Percentiles rank a stretch among this genome's conserved stretches.
Conservation (phyloP, 2,329 filamentous ascomycete genomes). For the Colletotrichum endophyticum region DNA sequence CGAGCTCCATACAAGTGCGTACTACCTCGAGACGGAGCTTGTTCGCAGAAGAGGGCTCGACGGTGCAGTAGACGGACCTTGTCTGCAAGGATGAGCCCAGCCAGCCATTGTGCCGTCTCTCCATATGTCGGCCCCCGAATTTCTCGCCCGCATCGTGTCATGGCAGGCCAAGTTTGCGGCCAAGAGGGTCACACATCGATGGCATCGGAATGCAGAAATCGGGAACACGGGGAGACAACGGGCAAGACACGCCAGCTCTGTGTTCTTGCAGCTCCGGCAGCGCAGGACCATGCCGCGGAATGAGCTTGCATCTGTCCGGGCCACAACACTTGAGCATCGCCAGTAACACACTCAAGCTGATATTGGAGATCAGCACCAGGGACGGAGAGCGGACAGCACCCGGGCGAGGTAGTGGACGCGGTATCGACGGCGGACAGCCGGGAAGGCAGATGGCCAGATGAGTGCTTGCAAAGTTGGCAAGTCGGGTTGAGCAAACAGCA, state of each 20-base stretch:
- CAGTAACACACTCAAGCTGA: background rate
- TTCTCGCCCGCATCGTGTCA: background rate
- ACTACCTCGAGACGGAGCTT: constrained; percentile 8
- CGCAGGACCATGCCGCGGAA: background rate
- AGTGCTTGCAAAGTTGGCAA: constrained; percentile 8
- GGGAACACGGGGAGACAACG: background rate
- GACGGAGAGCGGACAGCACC: background rate
- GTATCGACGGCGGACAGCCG: constrained; percentile 13
- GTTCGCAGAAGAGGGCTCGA: background rate
- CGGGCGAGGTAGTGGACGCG: background rate
- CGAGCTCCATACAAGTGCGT: constrained; percentile 2
- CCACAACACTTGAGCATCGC: background rate
- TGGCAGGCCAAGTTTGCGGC: background rate
- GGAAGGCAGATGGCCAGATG: constrained; percentile 1
- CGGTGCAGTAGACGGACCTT: background rate
- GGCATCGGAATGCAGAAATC: background rate
- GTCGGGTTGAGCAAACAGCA: constrained; percentile 7
- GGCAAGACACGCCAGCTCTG: background rate
- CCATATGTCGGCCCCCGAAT: constrained; percentile 5
- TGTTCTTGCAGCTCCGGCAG: constrained; percentile 5
- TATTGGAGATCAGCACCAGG: constrained; percentile 5
- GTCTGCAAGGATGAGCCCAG: background rate
- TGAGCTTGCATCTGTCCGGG: background rate
- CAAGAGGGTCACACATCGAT: background rate
- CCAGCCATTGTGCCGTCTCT: background rate